phyloP scores from a whole-genome alignment of 2,329 filamentous ascomycete genomes.

The Colletotrichum kahawae region DNA sequence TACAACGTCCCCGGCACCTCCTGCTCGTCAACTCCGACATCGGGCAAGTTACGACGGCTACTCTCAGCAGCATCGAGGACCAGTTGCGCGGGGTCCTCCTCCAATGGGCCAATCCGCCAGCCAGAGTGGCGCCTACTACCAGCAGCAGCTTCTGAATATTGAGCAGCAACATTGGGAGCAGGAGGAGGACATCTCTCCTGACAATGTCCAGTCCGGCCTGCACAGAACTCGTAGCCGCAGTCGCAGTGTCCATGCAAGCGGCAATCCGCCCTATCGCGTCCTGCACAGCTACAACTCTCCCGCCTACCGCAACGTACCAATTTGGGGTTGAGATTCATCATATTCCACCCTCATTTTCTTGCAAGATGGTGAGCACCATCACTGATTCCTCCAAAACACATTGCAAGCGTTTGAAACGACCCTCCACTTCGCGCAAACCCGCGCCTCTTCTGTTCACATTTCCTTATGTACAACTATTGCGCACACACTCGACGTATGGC shows the following conservation, averaged over 20 bases:
- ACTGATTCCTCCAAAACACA: background rate
- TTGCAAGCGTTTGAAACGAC: background rate
- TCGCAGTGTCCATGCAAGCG: constrained; percentile 11
- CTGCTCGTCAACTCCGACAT: constrained; percentile 30
- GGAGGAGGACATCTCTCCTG: constrained; percentile 23
- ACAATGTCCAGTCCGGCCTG: constrained; percentile 38
- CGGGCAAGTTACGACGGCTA: constrained; percentile 36
- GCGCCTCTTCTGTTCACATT: background rate
- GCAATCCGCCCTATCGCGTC: constrained; percentile 51
- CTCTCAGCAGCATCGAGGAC: constrained; percentile 24
- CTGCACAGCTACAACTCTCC: constrained; percentile 65
- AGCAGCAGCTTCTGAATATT: constrained; percentile 11
- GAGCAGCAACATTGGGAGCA: constrained; percentile 30
- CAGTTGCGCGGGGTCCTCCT: constrained; percentile 1
- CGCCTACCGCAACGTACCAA: constrained; percentile 58
- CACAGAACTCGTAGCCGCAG: constrained; percentile 1
- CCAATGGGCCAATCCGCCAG: constrained; percentile 10
- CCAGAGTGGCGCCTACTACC: constrained; percentile 16
- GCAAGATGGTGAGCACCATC: constrained; percentile 12
- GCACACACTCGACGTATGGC: background rate
- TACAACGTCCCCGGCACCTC: background rate
- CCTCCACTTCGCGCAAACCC: background rate
- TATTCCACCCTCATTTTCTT: background rate
- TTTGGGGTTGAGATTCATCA: constrained; percentile 51
- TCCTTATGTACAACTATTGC: background rate